phyloP scores from a whole-genome alignment of 352 stramenopile genomes.

The Albugo candida region DNA sequence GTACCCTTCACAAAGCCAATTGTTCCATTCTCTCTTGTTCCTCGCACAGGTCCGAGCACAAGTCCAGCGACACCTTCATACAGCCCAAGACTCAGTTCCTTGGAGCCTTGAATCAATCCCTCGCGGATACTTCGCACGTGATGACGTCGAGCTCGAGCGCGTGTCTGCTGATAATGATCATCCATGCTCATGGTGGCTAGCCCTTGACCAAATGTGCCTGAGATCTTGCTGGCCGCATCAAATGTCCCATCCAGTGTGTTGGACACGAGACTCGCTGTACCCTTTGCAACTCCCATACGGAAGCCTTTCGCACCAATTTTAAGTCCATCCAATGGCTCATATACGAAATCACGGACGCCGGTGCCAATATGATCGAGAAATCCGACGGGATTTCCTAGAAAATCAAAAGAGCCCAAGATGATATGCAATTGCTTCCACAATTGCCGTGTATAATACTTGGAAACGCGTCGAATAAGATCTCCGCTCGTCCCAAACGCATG shows the following conservation, averaged over 20 bases:
- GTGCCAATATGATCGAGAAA: constrained; percentile 90
- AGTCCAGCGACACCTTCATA: constrained; percentile 72
- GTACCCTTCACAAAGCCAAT: constrained; percentile 72
- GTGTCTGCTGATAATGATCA: constrained; percentile 75
- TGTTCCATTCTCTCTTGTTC: constrained; percentile 52
- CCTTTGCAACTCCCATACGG: constrained; percentile 69
- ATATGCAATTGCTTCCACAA: constrained; percentile 81
- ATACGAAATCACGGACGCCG: constrained; percentile 91
- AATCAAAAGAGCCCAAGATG: constrained; percentile 76
- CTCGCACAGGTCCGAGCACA: constrained; percentile 64
- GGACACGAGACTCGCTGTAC: constrained; percentile 67
- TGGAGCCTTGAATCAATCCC: constrained; percentile 65
- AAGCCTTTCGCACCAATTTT: constrained; percentile 77
- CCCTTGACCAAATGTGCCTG: constrained; percentile 71
- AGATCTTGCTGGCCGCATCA: constrained; percentile 76
- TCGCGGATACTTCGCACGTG: constrained; percentile 66
- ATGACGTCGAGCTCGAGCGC: constrained; percentile 44
- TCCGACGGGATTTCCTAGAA: constrained; percentile 71
- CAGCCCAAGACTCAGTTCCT: constrained; percentile 62
- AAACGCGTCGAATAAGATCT: constrained; percentile 63
- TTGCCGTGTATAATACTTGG: constrained; percentile 78
- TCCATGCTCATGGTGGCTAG: constrained; percentile 73
- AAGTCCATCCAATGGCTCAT: constrained; percentile 87
- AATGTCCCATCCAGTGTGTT: constrained; percentile 79
- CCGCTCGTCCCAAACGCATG: constrained; percentile 77